Evolutionary conservation across 139 green algal genomes (phyloP).

Genomic region (Chlorella sp.): DNA sequence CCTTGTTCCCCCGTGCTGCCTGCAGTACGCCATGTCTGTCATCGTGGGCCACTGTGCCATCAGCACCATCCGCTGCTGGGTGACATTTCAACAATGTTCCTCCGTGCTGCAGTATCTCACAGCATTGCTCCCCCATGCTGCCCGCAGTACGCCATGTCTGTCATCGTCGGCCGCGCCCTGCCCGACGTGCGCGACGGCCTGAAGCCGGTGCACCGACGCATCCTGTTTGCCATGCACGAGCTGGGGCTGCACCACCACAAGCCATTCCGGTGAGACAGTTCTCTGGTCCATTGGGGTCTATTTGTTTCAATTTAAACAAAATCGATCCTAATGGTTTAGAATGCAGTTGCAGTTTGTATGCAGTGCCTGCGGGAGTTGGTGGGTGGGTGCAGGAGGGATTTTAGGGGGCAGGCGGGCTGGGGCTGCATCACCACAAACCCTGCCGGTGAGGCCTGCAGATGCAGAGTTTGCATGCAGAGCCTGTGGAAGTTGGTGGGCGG

Average conservation of each 20-base stretch:
- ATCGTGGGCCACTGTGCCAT: too few species aligned
- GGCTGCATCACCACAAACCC: constrained; percentile 79
- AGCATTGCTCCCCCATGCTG: constrained; percentile 53
- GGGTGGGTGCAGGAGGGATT: not conserved
- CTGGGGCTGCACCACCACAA: constrained; percentile 83
- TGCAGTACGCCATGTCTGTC: constrained; percentile 82
- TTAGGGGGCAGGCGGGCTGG: constrained; percentile 65
- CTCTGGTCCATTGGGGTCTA: too few species aligned
- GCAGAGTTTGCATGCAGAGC: too few species aligned
- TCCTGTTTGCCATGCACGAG: constrained; percentile 98
- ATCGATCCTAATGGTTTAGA: too few species aligned
- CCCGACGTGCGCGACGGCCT: constrained; percentile 97
- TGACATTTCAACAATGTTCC: too few species aligned
- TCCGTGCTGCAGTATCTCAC: too few species aligned
- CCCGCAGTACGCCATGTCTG: constrained; percentile 94
- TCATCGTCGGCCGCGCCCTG: constrained; percentile 95
- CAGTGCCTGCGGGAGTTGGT: not conserved
- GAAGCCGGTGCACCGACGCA: constrained; percentile 98
- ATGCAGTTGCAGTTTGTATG: too few species aligned
- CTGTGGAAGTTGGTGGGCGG: too few species aligned
- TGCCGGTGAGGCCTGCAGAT: constrained; percentile 55
- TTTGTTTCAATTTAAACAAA: too few species aligned
- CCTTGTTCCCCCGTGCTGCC: constrained; percentile 39
- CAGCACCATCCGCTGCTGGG: too few species aligned
- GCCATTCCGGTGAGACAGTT: constrained; percentile 71